These are phyloP conservation scores for Talaromyces trachyspermus DNA, from an alignment of 495 filamentous ascomycete genomes.

Conservation along the genomic window DNA sequence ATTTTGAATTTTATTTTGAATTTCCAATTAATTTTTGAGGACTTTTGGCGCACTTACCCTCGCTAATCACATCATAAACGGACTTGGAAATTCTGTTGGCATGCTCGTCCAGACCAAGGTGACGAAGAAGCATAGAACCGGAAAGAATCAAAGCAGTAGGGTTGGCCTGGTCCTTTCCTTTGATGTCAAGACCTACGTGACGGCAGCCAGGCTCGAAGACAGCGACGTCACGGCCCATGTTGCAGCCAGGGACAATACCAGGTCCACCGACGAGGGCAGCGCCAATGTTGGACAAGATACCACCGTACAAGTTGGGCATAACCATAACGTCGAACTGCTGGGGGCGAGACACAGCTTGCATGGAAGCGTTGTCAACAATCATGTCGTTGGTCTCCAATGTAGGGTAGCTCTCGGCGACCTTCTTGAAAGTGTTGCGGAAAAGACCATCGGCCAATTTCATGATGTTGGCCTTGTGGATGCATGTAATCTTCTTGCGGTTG, in stretches of 20 bases:
- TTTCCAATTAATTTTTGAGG: no score
- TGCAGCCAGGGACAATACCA: slow-evolving; percentile 95
- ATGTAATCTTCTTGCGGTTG: slow-evolving; percentile 96
- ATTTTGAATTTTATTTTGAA: no score
- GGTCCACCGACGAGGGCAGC: slow-evolving; percentile 97
- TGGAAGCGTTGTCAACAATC: slow-evolving; percentile 99
- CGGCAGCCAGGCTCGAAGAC: slow-evolving; percentile 98
- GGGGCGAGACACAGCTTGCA: slow-evolving; percentile 92
- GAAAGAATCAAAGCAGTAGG: slow-evolving; percentile 92
- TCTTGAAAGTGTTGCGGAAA: slow-evolving; percentile 94
- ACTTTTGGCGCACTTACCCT: slow-evolving; percentile 72
- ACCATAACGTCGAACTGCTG: slow-evolving; percentile 99
- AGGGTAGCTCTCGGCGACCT: slow-evolving; percentile 85
- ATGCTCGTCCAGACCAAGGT: slow-evolving; percentile 93
- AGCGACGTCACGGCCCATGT: slow-evolving; percentile 97
- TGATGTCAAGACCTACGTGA: slow-evolving; percentile 97
- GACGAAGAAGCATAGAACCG: slow-evolving; percentile 91
- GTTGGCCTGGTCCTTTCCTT: slow-evolving; percentile 98
- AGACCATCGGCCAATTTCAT: slow-evolving; percentile 99
- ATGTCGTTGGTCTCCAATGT: slow-evolving; percentile 93
- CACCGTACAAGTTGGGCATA: slow-evolving; percentile 99
- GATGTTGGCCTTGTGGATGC: slow-evolving; percentile 99
- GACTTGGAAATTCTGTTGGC: slow-evolving; percentile 97
- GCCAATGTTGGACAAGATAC: slow-evolving; percentile 97
- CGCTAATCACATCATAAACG: slow-evolving; percentile 90